phyloP scores from a whole-genome alignment of 306 rosid species.

The Hippophae gyantsensis region DNA sequence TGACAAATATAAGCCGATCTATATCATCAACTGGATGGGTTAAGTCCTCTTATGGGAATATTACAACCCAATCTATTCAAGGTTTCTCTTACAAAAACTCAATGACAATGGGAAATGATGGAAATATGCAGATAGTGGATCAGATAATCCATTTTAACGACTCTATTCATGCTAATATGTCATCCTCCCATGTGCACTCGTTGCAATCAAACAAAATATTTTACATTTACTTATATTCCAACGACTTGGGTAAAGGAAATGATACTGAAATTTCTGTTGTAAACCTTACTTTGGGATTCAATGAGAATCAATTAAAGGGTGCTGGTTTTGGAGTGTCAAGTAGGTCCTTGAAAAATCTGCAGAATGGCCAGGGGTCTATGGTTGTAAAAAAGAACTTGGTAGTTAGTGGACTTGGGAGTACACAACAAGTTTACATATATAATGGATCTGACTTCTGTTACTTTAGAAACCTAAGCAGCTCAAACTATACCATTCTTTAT shows the following conservation, averaged over 20 bases:
- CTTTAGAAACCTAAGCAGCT: slow-evolving; percentile 56
- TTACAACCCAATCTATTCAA: slow-evolving; percentile 50
- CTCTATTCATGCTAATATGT: slow-evolving; percentile 22
- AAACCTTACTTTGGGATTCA: slow-evolving; percentile 46
- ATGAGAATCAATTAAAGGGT: slow-evolving; percentile 23
- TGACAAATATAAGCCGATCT: slow-evolving; percentile 37
- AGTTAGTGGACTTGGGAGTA: slow-evolving; percentile 48
- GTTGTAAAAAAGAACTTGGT: slow-evolving; percentile 50
- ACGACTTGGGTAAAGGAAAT: slow-evolving; percentile 22
- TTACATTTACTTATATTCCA: slow-evolving; percentile 29
- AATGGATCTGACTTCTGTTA: slow-evolving; percentile 38
- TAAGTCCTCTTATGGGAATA: slow-evolving; percentile 54
- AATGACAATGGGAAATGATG: slow-evolving; percentile 45
- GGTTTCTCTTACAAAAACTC: slow-evolving; percentile 35
- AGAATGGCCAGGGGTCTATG: slow-evolving; percentile 51
- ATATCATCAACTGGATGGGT: slow-evolving; percentile 60
- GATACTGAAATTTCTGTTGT: slow-evolving; percentile 23
- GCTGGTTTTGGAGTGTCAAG: slow-evolving; percentile 22
- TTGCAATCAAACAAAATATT: slow-evolving; percentile 27
- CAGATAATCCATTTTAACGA: slow-evolving; percentile 42
- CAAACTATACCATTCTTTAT: slow-evolving; percentile 57
- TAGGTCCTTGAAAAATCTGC: slow-evolving; percentile 50
- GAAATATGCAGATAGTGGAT: slow-evolving; percentile 41
- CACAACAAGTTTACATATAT: slow-evolving; percentile 51
- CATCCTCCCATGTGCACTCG: slow-evolving; percentile 22